Conservation (phyloP, 129 eudicot species). For the sunflower (Helianthus annuus) region DNA sequence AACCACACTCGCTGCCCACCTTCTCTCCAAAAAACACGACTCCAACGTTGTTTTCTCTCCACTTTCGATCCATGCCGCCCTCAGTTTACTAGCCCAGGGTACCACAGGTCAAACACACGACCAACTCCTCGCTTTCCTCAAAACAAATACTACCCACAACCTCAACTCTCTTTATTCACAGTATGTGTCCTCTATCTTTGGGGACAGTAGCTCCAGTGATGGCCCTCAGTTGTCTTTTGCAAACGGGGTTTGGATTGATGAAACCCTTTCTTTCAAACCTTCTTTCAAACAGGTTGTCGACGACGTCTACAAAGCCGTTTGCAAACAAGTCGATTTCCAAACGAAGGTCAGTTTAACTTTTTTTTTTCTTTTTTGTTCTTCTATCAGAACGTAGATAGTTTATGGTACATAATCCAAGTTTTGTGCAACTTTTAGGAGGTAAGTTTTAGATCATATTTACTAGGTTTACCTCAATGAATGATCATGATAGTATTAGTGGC, state of each 20-base stretch:
- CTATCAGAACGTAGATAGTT: too few species aligned
- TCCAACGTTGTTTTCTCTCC: constrained; percentile 22
- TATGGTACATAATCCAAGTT: too few species aligned
- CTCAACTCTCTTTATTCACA: constrained; percentile 50
- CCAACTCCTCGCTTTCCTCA: constrained; percentile 56
- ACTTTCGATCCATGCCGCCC: constrained; percentile 43
- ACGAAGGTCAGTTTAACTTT: constrained; percentile 42
- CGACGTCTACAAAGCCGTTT: constrained; percentile 48
- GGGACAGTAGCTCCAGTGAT: constrained; percentile 53
- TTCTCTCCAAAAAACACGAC: constrained; percentile 32
- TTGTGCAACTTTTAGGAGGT: too few species aligned
- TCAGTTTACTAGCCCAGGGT: constrained; percentile 61
- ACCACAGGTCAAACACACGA: constrained; percentile 49
- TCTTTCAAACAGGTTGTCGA: constrained; percentile 44
- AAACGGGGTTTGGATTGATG: constrained; percentile 68
- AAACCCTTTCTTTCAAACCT: constrained; percentile 41
- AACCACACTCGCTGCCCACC: constrained; percentile 36
- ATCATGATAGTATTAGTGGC: too few species aligned
- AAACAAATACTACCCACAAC: constrained; percentile 43
- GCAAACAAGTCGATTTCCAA: constrained; percentile 58
- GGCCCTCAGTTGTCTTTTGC: constrained; percentile 60
- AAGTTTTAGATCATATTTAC: too few species aligned
- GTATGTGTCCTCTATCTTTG: constrained; percentile 39
- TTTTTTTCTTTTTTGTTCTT: too few species aligned
- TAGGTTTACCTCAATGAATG: too few species aligned